These are phyloP conservation scores for Scenedesmus sp. DNA, from an alignment of 163 green algal species.

Conservation along the genomic window DNA sequence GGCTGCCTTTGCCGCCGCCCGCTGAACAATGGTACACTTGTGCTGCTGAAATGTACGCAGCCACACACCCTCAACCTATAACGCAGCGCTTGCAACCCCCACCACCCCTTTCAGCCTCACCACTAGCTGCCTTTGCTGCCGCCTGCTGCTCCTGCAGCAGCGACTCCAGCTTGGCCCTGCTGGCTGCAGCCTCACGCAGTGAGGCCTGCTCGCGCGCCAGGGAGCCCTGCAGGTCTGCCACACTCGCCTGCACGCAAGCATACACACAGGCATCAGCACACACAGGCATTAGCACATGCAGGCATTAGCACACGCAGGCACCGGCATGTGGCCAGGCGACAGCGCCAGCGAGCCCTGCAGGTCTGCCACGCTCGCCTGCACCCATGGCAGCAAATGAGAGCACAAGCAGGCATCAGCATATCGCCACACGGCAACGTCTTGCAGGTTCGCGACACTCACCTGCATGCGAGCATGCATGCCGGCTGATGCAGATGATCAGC, in stretches of 20 bases:
- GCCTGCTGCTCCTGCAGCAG: constrained; percentile 21
- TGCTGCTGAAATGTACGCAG: too few relatives aligned
- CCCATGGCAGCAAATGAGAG: too few relatives aligned
- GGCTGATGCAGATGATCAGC: background rate
- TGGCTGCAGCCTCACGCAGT: background rate
- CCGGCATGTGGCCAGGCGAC: too few relatives aligned
- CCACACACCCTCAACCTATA: too few relatives aligned
- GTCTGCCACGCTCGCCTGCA: background rate
- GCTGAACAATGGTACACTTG: too few relatives aligned
- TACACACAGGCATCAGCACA: background rate
- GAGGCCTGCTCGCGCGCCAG: background rate
- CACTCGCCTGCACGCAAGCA: background rate
- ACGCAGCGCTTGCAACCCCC: too few relatives aligned
- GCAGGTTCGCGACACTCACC: background rate
- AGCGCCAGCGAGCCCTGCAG: background rate
- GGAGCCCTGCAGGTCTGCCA: background rate
- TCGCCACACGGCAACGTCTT: too few relatives aligned
- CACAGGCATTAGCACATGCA: background rate
- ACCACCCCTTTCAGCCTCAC: background rate
- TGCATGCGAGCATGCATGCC: background rate
- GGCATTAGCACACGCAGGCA: background rate
- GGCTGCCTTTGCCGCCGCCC: too few relatives aligned
- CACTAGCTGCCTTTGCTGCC: background rate
- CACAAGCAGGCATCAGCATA: background rate
- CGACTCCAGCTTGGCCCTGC: background rate